phyloP scores from a whole-genome alignment of 2,329 filamentous ascomycete genomes.

The Didymella arachidicola region DNA sequence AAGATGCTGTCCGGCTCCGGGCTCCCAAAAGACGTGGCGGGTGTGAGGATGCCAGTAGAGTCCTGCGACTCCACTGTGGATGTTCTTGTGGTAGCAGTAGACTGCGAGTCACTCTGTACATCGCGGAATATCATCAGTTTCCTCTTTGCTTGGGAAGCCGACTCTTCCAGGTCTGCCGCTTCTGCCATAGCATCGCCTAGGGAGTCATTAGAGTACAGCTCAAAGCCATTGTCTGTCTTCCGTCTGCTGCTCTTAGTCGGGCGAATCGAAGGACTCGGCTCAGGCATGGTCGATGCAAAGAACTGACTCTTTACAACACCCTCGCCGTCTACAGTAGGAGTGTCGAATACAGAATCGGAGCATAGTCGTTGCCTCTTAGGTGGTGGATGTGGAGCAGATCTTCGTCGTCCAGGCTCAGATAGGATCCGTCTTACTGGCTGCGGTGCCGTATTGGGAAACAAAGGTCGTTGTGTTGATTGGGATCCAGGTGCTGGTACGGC shows the following conservation, averaged over 20 bases:
- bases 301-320: slow-evolving; percentile 55
- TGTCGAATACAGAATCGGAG: slow-evolving; percentile 48
- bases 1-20: slow-evolving; percentile 39
- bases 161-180: slow-evolving; percentile 45
- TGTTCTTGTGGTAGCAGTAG: slow-evolving; percentile 35
- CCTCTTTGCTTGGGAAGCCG: slow-evolving; percentile 41
- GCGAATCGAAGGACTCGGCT: slow-evolving; percentile 54
- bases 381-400: slow-evolving; percentile 54
- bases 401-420: slow-evolving; percentile 49
- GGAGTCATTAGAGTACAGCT: slow-evolving; percentile 59
- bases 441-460: slow-evolving; percentile 50
- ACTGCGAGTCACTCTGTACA: slow-evolving; percentile 38
- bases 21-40: slow-evolving; percentile 42
- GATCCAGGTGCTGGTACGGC: slow-evolving; percentile 58
- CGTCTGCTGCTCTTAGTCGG: slow-evolving; percentile 42
- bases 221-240: slow-evolving; percentile 51
- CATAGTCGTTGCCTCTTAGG: slow-evolving; percentile 57
- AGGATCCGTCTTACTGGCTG: slow-evolving; percentile 52
- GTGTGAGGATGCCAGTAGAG: slow-evolving; percentile 38
- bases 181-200: slow-evolving; percentile 54
- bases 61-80: slow-evolving; percentile 39
- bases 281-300: slow-evolving; percentile 48
- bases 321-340: slow-evolving; percentile 36
- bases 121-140: slow-evolving; percentile 47
- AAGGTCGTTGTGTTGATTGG: slow-evolving; percentile 40